A percentile compares a stretch with the other conserved stretches of the same genome.
Evolutionary conservation across 805 yeast genomes (phyloP).

Genomic region (Komagataella pastoris): DNA sequence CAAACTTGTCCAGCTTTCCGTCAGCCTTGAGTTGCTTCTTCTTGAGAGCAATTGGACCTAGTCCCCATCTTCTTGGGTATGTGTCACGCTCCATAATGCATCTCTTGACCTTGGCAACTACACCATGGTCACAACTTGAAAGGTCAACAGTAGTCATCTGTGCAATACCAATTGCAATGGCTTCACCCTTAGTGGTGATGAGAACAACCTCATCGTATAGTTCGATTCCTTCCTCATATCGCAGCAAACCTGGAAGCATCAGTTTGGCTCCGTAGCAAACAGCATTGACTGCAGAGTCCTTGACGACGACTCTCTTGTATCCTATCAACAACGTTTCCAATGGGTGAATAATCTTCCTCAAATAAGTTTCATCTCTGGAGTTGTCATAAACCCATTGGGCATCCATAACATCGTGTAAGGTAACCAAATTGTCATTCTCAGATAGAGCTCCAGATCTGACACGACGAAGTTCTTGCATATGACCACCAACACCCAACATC

Average conservation of each 20-base stretch:
- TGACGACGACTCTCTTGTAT: slow-evolving; percentile 89
- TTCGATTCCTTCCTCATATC: slow-evolving; percentile 97
- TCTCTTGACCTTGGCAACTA: slow-evolving; percentile 96
- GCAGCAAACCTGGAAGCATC: slow-evolving; percentile 95
- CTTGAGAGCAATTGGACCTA: slow-evolving; percentile 97
- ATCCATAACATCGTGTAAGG: slow-evolving; percentile 93
- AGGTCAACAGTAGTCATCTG: slow-evolving; percentile 98
- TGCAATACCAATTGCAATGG: slow-evolving; percentile 95
- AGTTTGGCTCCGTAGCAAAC: slow-evolving; percentile 98
- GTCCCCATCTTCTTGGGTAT: slow-evolving; percentile 99
- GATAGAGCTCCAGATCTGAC: slow-evolving; percentile 94
- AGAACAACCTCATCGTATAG: slow-evolving; percentile 94
- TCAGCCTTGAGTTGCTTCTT: slow-evolving; percentile 96
- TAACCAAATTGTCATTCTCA: slow-evolving; percentile 85
- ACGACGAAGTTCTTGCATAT: slow-evolving; percentile 99
- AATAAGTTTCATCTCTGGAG: slow-evolving; percentile 91
- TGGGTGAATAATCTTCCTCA: slow-evolving; percentile 89
- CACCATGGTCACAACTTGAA: slow-evolving; percentile 95
- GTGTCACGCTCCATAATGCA: slow-evolving; percentile 99
- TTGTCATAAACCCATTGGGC: slow-evolving; percentile 98
- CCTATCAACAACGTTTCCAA: slow-evolving; percentile 88
- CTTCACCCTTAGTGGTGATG: slow-evolving; percentile 99
- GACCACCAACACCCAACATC: slow-evolving; percentile 98
- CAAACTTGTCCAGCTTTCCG: slow-evolving; percentile 93
- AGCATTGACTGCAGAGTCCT: slow-evolving; percentile 91